Evolutionary conservation across 2,329 filamentous ascomycete genomes (phyloP), one percentile per base, ranked within the genome.

Genomic region (Teratosphaeria zuluensis): DNA sequence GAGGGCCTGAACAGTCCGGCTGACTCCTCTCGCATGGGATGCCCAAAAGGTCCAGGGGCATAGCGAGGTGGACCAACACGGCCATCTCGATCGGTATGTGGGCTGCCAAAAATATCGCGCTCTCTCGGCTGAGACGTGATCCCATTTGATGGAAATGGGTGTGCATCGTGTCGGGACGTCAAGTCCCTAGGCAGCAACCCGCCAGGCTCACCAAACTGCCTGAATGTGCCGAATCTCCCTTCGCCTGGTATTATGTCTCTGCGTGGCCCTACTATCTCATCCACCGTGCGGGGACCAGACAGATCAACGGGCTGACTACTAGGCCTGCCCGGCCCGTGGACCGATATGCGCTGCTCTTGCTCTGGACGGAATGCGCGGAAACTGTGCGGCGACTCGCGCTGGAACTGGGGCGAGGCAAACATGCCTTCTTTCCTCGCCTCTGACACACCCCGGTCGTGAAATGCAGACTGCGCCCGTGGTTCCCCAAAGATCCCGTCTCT

Each of bases 271-370:
- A 63, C 46, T 4, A 63, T 61, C 32, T 67, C 66, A 24, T 69
- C 66, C 55, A 65, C 58, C 11, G 57, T 58, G 31, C 61, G 65
- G 14, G 58, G 58, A 12, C 58, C 56, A 12, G 59, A 56, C 4
- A 58, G 61, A 51, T 71, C 66, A 19, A 63, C 58, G n/a, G 71
- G 71, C 60, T 74, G 71, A 59, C 71, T 72, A 53, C 61, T 74
- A 3, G 72, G 71, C 35, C 72, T 65, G 16, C 63, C 64, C 14
- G 64, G 62, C 24, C 65, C 68, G 54, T 68, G 68, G 35, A 61
- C 16, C 35, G 61, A 58, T 52, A 63, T 61, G 19, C 62, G 46
- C 24, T 62, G 61, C 57, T 70, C 67, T 51, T 62, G 63, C 14
- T 62, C 61, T 16, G 63, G 60, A 52, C 64, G 65, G 51, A 69